These are phyloP conservation scores for Tagetes patula DNA, from an alignment of 129 eudicot genomes.

Conservation along the genomic window DNA sequence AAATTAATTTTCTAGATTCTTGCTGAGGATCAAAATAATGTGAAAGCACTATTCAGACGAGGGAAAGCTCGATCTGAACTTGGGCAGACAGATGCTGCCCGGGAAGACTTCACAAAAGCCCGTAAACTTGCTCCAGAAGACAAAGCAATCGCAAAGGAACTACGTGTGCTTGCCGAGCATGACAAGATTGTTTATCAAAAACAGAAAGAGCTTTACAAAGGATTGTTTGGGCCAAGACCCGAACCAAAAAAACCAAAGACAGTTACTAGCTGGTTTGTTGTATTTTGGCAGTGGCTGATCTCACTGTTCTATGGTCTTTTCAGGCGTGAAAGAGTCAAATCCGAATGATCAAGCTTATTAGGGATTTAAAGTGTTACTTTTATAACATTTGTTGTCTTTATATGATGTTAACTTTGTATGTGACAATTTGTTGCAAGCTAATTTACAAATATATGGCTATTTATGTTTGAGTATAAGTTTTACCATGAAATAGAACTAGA, in stretches of 20 bases:
- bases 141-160: constrained; percentile 72
- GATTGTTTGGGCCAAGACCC: constrained; percentile 81
- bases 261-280: constrained; percentile 47
- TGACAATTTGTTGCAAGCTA: background rate
- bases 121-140: constrained; percentile 78
- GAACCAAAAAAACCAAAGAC: constrained; percentile 58
- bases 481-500: background rate
- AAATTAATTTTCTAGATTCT: constrained; percentile 50
- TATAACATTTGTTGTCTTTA: background rate
- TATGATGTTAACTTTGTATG: constrained; percentile 4
- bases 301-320: constrained; percentile 56
- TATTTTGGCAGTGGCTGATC: constrained; percentile 80
- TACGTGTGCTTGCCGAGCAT: constrained; percentile 73
- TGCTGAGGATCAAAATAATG: constrained; percentile 82
- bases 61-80: constrained; percentile 95
- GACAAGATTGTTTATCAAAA: constrained; percentile 88
- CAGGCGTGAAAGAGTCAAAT: constrained; percentile 43
- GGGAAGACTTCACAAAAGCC: constrained; percentile 83
- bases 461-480: background rate
- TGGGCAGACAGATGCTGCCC: constrained; percentile 93
- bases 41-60: constrained; percentile 83
- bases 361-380: background rate
- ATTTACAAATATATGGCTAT: background rate
- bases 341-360: constrained; percentile 35
- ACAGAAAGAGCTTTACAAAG: constrained; percentile 94